Base-by-base conservation (phyloP, 116 monocot species). In the Thalassia testudinum region DNA sequence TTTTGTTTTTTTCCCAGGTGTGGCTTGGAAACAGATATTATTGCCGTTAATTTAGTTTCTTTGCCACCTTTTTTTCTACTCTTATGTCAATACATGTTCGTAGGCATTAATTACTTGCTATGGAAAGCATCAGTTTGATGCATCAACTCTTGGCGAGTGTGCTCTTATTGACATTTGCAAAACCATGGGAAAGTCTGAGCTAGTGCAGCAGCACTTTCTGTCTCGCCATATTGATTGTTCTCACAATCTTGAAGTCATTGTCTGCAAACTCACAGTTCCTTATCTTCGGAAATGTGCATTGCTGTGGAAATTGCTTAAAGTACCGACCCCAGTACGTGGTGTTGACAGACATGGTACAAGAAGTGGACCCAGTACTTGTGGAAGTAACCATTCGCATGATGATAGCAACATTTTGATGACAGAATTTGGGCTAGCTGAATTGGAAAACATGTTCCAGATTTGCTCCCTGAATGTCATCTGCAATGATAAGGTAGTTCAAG, bases 41-140 rank as follows among this genome's bases (percentile, higher is more conserved):
- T n/a, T n/a, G n/a, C n/a, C n/a, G n/a, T n/a, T n/a, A 14, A 14
- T 14, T 17, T 48, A 6, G n/a, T 48, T 48, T 5, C 12, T 19
- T 11, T 20, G n/a, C 8, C 18, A 48, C 38, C 17, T 62, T 19
- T 67, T 26, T 25, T n/a, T 24, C 26, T 38, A 49, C 1, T 21
- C 19, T 22, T 50, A 14, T 50, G 19, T 16, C 44, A 34, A 34
- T 45, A 45, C 45, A n/a, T 45, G 15, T 7, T 64, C 76, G 61
- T 78, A 97, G 99, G 79, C 85, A 24, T 34, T 99, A 50, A 72
- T 99, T 40, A 80, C 90, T 50, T 99, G 85, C 70, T 76, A 90
- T 60, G 43, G 61, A 52, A 61, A 66, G 37, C 60, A 62, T 24
- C 44, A 55, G 27, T 74, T 79, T 75, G 75, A 77, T 16, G 58